phyloP scores from a whole-genome alignment of 768 basidiomycete genomes.

The Russula abietina region DNA sequence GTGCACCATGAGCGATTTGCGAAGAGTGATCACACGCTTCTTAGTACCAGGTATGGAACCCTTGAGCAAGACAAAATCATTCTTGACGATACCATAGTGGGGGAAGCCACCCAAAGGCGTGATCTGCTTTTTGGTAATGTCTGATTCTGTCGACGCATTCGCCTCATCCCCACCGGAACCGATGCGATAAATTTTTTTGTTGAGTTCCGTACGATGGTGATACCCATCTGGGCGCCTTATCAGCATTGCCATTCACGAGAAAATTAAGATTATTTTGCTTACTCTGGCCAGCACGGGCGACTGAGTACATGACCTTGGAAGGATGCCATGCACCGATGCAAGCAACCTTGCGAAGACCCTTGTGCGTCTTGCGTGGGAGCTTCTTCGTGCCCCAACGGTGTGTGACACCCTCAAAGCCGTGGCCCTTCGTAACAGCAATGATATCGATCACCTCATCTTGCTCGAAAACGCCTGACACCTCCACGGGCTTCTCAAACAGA shows the following conservation, averaged over 20 bases:
- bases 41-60: conserved; percentile 93
- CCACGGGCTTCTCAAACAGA: conserved; percentile 94
- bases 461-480: conserved; percentile 83
- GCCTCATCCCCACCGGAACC: conserved; percentile 68
- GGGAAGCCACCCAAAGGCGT: conserved; percentile 99
- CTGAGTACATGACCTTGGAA: conserved; percentile 99
- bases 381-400: conserved; percentile 99
- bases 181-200: conserved; percentile 99
- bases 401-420: conserved; percentile 99
- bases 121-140: conserved; percentile 88
- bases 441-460: conserved; percentile 95
- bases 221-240: conserved; percentile 61
- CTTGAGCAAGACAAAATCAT: conserved; percentile 97
- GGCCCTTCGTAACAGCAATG: conserved; percentile 98
- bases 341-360: conserved; percentile 99
- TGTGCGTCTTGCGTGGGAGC: conserved; percentile 97
- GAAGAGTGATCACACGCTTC: conserved; percentile 96
- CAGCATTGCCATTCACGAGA: neutral
- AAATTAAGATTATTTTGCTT: conserved; percentile 33
- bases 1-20: conserved; percentile 95
- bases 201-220: conserved; percentile 94
- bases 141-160: conserved; percentile 91
- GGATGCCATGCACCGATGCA: conserved; percentile 99
- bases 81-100: conserved; percentile 97
- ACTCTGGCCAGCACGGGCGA: conserved; percentile 99